Conservation (phyloP, 331 rosid species). For the Malus hybrid region DNA sequence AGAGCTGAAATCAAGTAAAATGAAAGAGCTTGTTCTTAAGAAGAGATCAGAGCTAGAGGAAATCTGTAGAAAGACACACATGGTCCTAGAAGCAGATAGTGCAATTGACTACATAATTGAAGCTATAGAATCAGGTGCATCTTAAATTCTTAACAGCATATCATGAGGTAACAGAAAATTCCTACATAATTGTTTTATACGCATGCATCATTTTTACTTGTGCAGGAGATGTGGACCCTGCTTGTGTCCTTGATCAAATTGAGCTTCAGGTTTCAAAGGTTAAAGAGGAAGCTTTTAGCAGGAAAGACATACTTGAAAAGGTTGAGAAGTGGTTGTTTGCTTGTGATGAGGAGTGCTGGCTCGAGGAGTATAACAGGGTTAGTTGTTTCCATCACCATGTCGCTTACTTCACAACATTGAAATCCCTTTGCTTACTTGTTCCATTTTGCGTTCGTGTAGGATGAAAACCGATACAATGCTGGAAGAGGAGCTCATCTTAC, state of each 20-base stretch:
- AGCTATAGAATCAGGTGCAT: conserved; percentile 71
- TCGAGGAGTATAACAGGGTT: conserved; percentile 93
- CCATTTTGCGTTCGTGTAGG: conserved; percentile 40
- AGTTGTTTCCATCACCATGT: conserved; percentile 15
- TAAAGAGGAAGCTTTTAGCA: conserved; percentile 88
- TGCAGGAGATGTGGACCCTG: conserved; percentile 72
- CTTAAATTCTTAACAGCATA: background rate
- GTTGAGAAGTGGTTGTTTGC: conserved; percentile 87
- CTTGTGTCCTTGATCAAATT: conserved; percentile 66
- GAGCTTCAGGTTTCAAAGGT: conserved; percentile 66
- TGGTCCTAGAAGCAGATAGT: conserved; percentile 62
- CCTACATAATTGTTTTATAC: background rate
- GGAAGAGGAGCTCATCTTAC: conserved; percentile 92
- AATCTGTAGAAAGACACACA: conserved; percentile 69
- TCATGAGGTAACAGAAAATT: background rate
- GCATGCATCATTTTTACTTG: conserved; percentile 10
- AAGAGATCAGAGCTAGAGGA: conserved; percentile 90
- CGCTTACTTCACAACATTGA: background rate
- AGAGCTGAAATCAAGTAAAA: conserved; percentile 81
- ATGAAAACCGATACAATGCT: conserved; percentile 90
- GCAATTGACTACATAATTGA: conserved; percentile 60
- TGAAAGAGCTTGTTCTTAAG: conserved; percentile 93
- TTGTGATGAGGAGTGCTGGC: conserved; percentile 98
- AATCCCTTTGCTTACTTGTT: conserved; percentile 6
- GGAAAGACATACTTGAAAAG: conserved; percentile 91